phyloP scores from a whole-genome alignment of 1,284 basidiomycete genomes.

The Apiotrichum domesticum region DNA sequence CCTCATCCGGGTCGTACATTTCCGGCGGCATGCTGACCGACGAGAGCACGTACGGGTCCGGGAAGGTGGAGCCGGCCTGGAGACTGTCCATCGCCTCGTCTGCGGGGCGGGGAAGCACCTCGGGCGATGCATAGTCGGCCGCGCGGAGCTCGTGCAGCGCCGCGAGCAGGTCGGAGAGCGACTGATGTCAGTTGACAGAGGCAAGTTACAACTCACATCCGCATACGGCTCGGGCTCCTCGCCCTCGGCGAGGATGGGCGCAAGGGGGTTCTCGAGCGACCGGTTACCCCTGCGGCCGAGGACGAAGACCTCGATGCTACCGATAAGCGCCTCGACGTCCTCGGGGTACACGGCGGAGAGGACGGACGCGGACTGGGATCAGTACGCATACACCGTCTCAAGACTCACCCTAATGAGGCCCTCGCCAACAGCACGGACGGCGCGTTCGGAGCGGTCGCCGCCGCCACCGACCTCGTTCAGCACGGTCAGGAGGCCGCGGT shows the following conservation, averaged over 20 bases:
- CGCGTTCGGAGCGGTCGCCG: conserved; percentile 73
- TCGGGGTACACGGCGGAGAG: conserved; percentile 30
- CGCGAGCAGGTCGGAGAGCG: conserved; percentile 31
- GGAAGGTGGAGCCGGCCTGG: conserved; percentile 48
- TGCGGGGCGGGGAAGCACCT: conserved; percentile 57
- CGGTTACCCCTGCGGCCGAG: conserved; percentile 27
- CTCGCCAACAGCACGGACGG: conserved; percentile 78
- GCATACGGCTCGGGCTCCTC: conserved; percentile 29
- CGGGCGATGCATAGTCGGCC: conserved; percentile 23
- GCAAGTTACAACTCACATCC: conserved; percentile 24
- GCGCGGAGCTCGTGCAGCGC: conserved; percentile 34
- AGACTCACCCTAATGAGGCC: conserved; percentile 66
- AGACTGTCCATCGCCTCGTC: conserved; percentile 19
- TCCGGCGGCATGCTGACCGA: conserved; percentile 80
- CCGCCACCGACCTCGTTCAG: conserved; percentile 86
- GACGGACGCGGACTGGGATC: conserved; percentile 28
- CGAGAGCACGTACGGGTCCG: conserved; percentile 61
- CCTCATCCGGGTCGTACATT: conserved; percentile 53
- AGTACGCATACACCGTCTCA: conserved; percentile 29
- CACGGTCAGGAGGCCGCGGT: conserved; percentile 75
- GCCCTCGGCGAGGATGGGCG: conserved; percentile 27
- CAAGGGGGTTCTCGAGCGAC: conserved; percentile 29
- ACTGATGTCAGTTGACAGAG: conserved; percentile 19
- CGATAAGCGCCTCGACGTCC: conserved; percentile 32
- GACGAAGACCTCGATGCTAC: conserved; percentile 36